These are phyloP conservation scores for Xylaria flabelliformis DNA, from an alignment of 495 filamentous ascomycete genomes.

Conservation along the genomic window DNA sequence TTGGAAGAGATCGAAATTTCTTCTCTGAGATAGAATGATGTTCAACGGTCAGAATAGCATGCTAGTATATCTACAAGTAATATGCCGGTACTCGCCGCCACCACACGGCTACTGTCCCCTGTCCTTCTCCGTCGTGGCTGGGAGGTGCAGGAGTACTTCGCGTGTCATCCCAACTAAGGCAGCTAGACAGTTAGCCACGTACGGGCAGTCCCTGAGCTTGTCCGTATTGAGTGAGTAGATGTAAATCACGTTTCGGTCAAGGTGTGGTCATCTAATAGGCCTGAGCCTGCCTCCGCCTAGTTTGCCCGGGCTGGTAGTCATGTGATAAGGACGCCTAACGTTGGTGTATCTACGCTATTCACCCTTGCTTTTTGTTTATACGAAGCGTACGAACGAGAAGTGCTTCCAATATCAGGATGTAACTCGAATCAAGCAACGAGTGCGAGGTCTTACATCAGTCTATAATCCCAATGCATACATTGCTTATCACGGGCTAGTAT, in stretches of 20 bases:
- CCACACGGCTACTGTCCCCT: constrained; percentile 4
- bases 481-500: not conserved
- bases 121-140: not conserved
- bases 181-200: not conserved
- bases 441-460: not conserved
- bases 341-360: not conserved
- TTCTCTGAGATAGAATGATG: not conserved
- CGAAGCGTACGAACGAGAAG: not conserved
- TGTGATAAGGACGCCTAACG: not conserved
- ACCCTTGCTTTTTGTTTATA: not conserved
- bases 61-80: not conserved
- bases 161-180: not conserved
- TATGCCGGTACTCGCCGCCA: constrained; percentile 2
- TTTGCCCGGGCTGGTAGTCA: not conserved
- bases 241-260: constrained; percentile 1
- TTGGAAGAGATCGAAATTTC: not conserved
- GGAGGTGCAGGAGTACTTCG: not conserved
- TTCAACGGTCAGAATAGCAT: not conserved
- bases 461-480: not conserved
- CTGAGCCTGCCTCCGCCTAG: not conserved
- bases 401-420: not conserved
- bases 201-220: not conserved
- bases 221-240: constrained; percentile 1
- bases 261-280: not conserved
- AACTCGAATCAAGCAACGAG: not conserved